Evolutionary conservation across 106 monocot species (phyloP).

Genomic region (Narthecium ossifragum): DNA sequence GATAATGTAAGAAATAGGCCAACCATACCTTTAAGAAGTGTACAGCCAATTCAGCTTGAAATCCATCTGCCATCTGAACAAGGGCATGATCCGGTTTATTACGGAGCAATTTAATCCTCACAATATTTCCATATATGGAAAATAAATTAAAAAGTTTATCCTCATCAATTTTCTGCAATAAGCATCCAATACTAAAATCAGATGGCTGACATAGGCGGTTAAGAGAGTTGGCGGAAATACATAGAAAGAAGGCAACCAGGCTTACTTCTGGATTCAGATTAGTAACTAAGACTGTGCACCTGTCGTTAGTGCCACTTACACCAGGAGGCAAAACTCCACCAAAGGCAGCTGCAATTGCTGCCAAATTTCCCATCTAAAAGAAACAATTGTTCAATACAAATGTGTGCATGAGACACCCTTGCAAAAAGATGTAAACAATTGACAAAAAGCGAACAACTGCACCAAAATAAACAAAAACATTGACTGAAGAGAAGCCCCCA

Average conservation of each 20-base stretch:
- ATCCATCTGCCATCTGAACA: constrained; percentile 91
- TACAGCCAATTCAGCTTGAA: constrained; percentile 92
- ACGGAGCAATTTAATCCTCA: constrained; percentile 80
- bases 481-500: no score
- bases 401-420: no score
- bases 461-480: no score
- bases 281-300: constrained; percentile 76
- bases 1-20: not conserved
- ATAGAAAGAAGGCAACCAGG: not conserved
- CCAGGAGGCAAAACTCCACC: constrained; percentile 75
- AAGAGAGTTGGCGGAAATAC: no score
- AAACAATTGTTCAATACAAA: no score
- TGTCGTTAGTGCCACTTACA: constrained; percentile 67
- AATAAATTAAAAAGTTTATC: constrained; percentile 94
- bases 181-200: not conserved
- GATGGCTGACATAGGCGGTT: not conserved
- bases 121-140: constrained; percentile 86
- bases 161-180: constrained; percentile 74
- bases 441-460: no score
- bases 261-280: constrained; percentile 82
- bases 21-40: constrained; percentile 74
- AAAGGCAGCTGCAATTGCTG: constrained; percentile 73
- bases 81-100: constrained; percentile 99
- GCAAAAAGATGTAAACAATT: no score
- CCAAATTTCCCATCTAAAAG: constrained; percentile 62